Base-by-base conservation (phyloP, 345 rosid genomes). In the Eucalyptus regnans region DNA sequence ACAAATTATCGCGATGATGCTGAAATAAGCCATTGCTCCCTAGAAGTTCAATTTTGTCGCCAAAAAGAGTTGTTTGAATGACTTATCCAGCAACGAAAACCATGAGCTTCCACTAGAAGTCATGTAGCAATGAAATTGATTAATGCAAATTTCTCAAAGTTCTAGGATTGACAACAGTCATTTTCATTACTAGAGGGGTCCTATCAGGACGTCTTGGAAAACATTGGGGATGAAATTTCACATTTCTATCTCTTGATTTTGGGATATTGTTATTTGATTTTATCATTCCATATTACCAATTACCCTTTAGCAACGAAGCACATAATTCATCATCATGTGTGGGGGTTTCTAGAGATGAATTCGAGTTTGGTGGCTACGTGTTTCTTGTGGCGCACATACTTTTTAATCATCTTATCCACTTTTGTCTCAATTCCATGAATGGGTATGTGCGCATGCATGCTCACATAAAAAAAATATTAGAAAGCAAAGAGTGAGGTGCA, bases 1-100 rank as follows among this genome's bases (percentile, higher is more conserved):
- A 56, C 1, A 4, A 56, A 56, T 56, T 56, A 1, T 56, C 0
- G 13, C 1, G 29, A 56, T 23, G 0, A 9, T 23, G 5, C 13
- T 22, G 3, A 56, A 56, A 56, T 56, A 4, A 56, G 27, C 2
- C 62, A 56, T 56, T 56, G 12, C 12, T 56, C 29, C 6, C 58
- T 23, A 9, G 62, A 4, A 23, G 29, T 56, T 56, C 62, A 9
- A 56, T 56, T 56, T 56, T 56, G 29, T 56, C 6, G 62, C 62
- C 5, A 23, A 23, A 56, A 22, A 23, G 12, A 56, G 62, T 23
- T 56, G 10, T 23, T 22, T 9, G 29, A 9, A 23, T 56, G 62
- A 23, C 29, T 56, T 56, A 13, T 56, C 29, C 3, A 0, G 13
- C 29, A 56, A 56, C 6, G 12, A 56, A 23, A 56, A 9, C 29